Conservation (phyloP, 805 yeast species). For the Candida yuanshanica region DNA sequence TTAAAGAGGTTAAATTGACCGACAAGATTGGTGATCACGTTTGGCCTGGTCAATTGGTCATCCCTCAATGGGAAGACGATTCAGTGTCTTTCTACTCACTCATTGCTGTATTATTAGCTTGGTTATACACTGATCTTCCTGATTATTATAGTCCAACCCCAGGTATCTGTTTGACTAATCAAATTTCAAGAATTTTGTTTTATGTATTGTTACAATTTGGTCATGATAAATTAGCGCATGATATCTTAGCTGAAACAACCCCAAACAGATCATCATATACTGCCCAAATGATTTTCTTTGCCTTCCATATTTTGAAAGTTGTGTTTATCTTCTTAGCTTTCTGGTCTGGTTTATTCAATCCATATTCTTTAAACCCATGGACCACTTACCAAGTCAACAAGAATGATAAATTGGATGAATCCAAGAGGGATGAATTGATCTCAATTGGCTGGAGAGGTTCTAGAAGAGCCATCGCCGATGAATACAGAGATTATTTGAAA, state of each 20-base stretch:
- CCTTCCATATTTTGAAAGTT: constrained; percentile 63
- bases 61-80: constrained; percentile 63
- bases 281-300: constrained; percentile 65
- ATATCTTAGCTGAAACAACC: constrained; percentile 44
- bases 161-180: constrained; percentile 73
- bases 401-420: constrained; percentile 29
- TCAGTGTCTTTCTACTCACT: constrained; percentile 35
- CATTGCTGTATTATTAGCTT: constrained; percentile 37
- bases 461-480: constrained; percentile 62
- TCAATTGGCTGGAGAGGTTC: constrained; percentile 94
- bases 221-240: constrained; percentile 36
- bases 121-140: constrained; percentile 95
- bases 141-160: constrained; percentile 89
- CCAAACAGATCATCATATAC: constrained; percentile 31
- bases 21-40: constrained; percentile 53
- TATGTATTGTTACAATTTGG: constrained; percentile 32
- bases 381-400: constrained; percentile 26
- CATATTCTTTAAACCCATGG: constrained; percentile 45
- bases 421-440: constrained; percentile 39
- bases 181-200: constrained; percentile 32
- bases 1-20: constrained; percentile 42
- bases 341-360: constrained; percentile 74
- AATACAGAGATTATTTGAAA: constrained; percentile 66
- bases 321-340: constrained; percentile 49
- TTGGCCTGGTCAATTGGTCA: constrained; percentile 88